These are phyloP conservation scores for Helicocarpus griseus DNA, from an alignment of 2,329 filamentous ascomycete genomes.

Conservation along the genomic window DNA sequence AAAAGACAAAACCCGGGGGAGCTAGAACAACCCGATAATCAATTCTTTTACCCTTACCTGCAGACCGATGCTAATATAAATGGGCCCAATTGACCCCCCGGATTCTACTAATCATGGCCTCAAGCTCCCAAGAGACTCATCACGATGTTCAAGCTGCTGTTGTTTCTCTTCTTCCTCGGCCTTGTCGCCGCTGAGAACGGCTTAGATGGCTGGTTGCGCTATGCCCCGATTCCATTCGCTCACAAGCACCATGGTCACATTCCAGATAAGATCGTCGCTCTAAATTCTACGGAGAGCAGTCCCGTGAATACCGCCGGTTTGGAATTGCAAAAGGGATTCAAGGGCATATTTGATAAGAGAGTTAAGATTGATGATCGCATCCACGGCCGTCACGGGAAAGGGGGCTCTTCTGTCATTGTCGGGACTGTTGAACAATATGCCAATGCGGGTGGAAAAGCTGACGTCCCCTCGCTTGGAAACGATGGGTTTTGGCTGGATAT, in stretches of 20 bases:
- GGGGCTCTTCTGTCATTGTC: too few relatives aligned
- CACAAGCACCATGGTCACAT: slow-evolving; percentile 29
- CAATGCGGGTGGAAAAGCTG: slow-evolving; percentile 13
- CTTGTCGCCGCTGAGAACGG: slow-evolving; percentile 49
- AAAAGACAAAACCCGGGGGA: too few relatives aligned
- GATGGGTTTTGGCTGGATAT: slow-evolving; percentile 52
- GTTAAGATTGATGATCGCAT: slow-evolving; percentile 24
- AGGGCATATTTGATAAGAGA: slow-evolving; percentile 46
- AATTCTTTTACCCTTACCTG: too few relatives aligned
- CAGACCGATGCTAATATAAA: too few relatives aligned
- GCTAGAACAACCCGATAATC: too few relatives aligned
- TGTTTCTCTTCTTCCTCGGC: slow-evolving; percentile 5
- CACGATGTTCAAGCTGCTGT: slow-evolving; percentile 7
- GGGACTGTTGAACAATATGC: slow-evolving; percentile 25
- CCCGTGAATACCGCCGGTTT: slow-evolving; percentile 51
- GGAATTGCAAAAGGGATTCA: slow-evolving; percentile 50
- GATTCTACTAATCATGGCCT: too few relatives aligned
- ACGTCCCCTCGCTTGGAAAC: slow-evolving; percentile 21
- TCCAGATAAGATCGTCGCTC: slow-evolving; percentile 42
- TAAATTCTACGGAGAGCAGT: slow-evolving; percentile 45
- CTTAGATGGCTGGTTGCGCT: slow-evolving; percentile 54
- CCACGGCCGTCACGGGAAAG: slow-evolving; percentile 14
- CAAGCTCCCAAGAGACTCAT: too few relatives aligned
- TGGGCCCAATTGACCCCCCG: too few relatives aligned
- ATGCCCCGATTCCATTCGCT: slow-evolving; percentile 43